Conservation (phyloP, 1,284 basidiomycete genomes). For the Schizophyllum commune region DNA sequence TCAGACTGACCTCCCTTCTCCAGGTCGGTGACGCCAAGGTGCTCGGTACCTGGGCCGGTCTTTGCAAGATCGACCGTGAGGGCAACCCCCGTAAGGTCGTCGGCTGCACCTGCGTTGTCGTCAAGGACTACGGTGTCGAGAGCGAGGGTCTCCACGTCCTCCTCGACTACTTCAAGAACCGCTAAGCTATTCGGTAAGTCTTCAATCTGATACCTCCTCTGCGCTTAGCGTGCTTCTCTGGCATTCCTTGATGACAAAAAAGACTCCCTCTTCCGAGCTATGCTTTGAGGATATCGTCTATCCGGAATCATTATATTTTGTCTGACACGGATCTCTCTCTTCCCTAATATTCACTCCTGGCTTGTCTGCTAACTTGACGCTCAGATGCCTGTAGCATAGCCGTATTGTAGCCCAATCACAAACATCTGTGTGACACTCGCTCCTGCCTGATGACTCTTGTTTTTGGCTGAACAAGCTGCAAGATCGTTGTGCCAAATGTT, state of each 20-base stretch:
- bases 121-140: conserved; percentile 97
- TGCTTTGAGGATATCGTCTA: conserved; percentile 67
- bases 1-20: neutral
- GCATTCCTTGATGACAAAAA: conserved; percentile 57
- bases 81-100: conserved; percentile 98
- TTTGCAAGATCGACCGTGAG: conserved; percentile 99
- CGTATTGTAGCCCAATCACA: neutral
- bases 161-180: conserved; percentile 95
- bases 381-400: neutral
- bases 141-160: conserved; percentile 95
- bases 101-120: conserved; percentile 94
- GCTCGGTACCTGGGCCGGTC: conserved; percentile 96
- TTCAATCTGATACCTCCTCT: conserved; percentile 13
- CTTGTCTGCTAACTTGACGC: neutral
- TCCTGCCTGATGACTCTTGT: neutral
- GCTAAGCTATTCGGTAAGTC: conserved; percentile 39
- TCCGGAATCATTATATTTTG: conserved; percentile 77
- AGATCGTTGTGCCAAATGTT: neutral
- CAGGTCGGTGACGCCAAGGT: conserved; percentile 91
- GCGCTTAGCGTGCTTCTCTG: conserved; percentile 7
- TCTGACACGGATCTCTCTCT: conserved; percentile 32
- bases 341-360: neutral
- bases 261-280: conserved; percentile 85
- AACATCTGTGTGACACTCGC: neutral
- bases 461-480: neutral